Evolutionary conservation across 805 yeast species (phyloP).

Genomic region (Ogataea parapolymorpha): DNA sequence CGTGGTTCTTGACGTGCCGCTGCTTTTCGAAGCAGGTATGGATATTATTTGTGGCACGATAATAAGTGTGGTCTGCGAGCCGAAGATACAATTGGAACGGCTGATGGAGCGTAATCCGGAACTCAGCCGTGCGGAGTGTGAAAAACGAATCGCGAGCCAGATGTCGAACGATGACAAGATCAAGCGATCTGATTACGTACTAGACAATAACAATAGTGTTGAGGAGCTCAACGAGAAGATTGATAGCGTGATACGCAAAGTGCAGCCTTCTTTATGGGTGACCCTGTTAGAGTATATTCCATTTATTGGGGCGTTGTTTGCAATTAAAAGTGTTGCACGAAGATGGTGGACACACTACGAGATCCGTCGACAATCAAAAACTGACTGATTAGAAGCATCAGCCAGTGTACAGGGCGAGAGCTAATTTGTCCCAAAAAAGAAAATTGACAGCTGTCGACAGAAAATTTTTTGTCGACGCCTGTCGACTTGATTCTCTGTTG

Average conservation of each 20-base stretch:
- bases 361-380: neutral
- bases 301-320: conserved; percentile 18
- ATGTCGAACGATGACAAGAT: conserved; percentile 61
- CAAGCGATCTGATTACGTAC: conserved; percentile 57
- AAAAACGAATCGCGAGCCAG: conserved; percentile 71
- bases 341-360: conserved; percentile 2
- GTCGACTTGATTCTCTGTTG: conserved; percentile 10
- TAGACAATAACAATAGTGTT: conserved; percentile 56
- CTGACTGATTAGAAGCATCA: neutral
- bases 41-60: conserved; percentile 68
- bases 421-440: neutral
- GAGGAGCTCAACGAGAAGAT: conserved; percentile 43
- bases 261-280: conserved; percentile 36
- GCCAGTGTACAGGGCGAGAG: no score
- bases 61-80: conserved; percentile 63
- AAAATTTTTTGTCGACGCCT: conserved; percentile 4
- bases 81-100: conserved; percentile 58
- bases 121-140: conserved; percentile 61
- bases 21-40: conserved; percentile 77
- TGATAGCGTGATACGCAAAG: conserved; percentile 35
- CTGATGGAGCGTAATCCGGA: conserved; percentile 65
- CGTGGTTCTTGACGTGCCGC: conserved; percentile 85
- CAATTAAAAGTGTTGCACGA: neutral
- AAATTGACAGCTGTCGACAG: neutral
- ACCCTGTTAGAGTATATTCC: conserved; percentile 18